Base-by-base conservation (phyloP, 75 land plant genomes). In the Selaginella tamariscina region DNA sequence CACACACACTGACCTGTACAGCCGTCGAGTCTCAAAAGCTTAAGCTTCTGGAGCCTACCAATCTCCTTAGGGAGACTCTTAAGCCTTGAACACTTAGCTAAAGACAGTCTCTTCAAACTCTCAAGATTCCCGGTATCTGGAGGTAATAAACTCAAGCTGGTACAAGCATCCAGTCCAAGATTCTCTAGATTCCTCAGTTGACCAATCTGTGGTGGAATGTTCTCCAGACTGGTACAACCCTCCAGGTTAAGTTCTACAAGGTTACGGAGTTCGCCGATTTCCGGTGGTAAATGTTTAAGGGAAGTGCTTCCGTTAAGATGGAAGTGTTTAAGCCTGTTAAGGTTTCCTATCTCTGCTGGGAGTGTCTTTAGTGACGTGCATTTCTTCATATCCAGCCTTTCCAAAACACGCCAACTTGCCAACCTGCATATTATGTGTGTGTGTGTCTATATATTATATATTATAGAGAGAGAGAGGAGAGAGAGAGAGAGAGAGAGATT, bases 351-450 rank as follows among this genome's bases (percentile, higher is more conserved):
- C 26, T 21, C 26, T 23, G 26, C 5, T 2, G 62, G 62, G n/a
- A 59, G 21, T 2, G 9, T 27, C 26, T 8, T 59, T 27, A 59
- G 26, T 2, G 9, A 2, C n/a, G 18, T n/a, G n/a, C 62, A 59
- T n/a, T 59, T 59, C 23, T 27, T 59, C 62, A 59, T 9, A n/a
- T 59, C 62, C n/a, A 59, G 62, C 62, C 62, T 21, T n/a, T 23
- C 62, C 62, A 59, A n/a, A 2, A 26, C 21, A 21, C n/a, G 62
- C 8, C 62, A 59, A n/a, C 27, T 27, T 59, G 8, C 62, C 62
- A 59, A 59, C 23, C 62, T n/a, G n/a, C n/a, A n/a, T n/a, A n/a
- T n/a, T n/a, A n/a, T n/a, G n/a, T n/a, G n/a, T n/a, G n/a, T n/a
- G n/a, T n/a, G n/a, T n/a, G n/a, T n/a, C n/a, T n/a, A n/a, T n/a